A percentile compares a stretch with the other conserved stretches of the same genome.
Evolutionary conservation across 176 grass and related monocot species (phyloP).

Genomic region (Aegilops longissima): DNA sequence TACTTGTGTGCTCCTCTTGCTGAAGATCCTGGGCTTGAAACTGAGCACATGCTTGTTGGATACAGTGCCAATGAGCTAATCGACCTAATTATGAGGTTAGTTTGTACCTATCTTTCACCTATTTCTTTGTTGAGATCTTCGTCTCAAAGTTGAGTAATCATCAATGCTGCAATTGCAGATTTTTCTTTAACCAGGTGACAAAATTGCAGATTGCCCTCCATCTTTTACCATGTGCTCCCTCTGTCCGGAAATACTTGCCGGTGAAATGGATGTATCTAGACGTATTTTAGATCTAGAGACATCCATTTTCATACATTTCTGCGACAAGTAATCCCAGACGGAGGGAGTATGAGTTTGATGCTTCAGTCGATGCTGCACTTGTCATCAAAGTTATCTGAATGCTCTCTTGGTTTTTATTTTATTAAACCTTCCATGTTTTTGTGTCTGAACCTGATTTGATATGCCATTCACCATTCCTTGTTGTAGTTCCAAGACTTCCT

Average conservation of each 20-base stretch:
- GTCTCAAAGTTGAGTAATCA: not conserved
- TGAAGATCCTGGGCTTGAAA: constrained; percentile 80
- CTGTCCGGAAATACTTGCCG: no score
- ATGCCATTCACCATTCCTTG: constrained; percentile 1
- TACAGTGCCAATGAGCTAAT: constrained; percentile 94
- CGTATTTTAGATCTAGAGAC: not conserved
- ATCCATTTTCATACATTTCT: no score
- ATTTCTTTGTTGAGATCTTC: not conserved
- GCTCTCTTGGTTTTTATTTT: not conserved
- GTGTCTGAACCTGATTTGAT: constrained; percentile 8
- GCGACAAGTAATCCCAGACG: no score
- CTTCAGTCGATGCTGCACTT: constrained; percentile 78
- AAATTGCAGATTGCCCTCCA: constrained; percentile 91
- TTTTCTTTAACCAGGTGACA: constrained; percentile 93
- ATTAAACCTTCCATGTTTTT: not conserved
- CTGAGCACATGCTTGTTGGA: constrained; percentile 85
- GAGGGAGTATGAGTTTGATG: constrained; percentile 83
- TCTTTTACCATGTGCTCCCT: constrained; percentile 37
- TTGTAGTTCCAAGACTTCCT: constrained; percentile 73
- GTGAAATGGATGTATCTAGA: no score
- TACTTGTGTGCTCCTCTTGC: constrained; percentile 72
- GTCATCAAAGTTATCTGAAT: constrained; percentile 57
- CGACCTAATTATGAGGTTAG: constrained; percentile 96
- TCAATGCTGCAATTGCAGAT: constrained; percentile 50
- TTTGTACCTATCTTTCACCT: not conserved